Evolutionary conservation across 495 filamentous ascomycete genomes (phyloP).

Genomic region (Daldinia bambusicola): DNA sequence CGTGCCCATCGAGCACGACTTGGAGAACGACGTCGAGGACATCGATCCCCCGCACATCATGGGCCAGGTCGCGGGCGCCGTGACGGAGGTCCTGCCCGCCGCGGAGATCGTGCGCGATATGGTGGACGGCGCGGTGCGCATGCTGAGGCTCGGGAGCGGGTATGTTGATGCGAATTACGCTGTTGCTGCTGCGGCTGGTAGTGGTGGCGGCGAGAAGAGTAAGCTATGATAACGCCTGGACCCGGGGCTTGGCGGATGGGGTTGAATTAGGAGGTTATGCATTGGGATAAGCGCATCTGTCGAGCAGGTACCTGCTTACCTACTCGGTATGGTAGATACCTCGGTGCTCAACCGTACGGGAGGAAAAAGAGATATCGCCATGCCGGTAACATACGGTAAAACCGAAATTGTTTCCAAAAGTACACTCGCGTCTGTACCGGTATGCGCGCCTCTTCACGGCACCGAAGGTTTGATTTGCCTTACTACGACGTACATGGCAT

Average conservation of each 20-base stretch:
- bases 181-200: neutral
- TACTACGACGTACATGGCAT: conserved; percentile 14
- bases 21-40: conserved; percentile 77
- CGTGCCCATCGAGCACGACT: conserved; percentile 80
- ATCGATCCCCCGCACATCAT: conserved; percentile 87
- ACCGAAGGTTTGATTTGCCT: neutral
- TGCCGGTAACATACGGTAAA: too few relatives aligned
- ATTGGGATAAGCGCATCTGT: too few relatives aligned
- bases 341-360: too few relatives aligned
- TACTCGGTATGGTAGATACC: too few relatives aligned
- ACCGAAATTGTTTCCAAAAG: too few relatives aligned
- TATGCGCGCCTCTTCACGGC: neutral
- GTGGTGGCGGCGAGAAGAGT: conserved; percentile 48
- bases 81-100: conserved; percentile 80
- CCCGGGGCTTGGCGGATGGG: neutral
- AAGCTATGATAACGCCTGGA: conserved; percentile 49
- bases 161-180: conserved; percentile 53
- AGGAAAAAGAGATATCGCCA: too few relatives aligned
- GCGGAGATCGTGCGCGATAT: conserved; percentile 84
- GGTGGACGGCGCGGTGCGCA: conserved; percentile 79
- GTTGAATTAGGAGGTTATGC: neutral
- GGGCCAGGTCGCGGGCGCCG: conserved; percentile 88
- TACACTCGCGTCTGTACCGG: too few relatives aligned
- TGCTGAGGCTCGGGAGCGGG: conserved; percentile 66
- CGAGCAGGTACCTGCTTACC: too few relatives aligned